Evolutionary conservation across 441 rosid genomes (phyloP), one percentile per base, ranked within the genome.

Genomic region (Hura crepitans): DNA sequence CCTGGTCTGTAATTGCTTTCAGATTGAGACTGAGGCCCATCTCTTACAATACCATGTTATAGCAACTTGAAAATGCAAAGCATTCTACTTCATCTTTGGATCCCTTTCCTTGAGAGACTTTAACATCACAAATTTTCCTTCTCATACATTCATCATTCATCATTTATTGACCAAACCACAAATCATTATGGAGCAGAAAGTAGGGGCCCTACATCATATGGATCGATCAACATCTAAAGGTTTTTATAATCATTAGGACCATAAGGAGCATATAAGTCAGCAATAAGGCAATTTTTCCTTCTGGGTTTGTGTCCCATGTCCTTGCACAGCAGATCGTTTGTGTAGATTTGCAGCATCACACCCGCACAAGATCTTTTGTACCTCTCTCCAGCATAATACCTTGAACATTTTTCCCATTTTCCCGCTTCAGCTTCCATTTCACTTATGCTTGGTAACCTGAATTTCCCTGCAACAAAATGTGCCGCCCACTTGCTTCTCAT

Each of bases 251-350:
- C 83, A 11, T 20, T 39, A 7, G 83, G 83, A 30, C 76, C 62
- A 39, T 75, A 74, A 55, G 82, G 66, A 53, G 65, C 67, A 53
- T 81, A 76, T 0, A 80, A 72, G 66, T 83, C 86, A 13, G 80
- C 25, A 9, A 81, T 66, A 55, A 76, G n/a, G 35, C 76, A 64
- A 0, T 14, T 50, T 58, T 85, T 83, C 78, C 86, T 83, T 31
- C 72, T 73, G 13, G 84, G 73, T 67, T 72, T 78, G 49, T 30
- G 70, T 45, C 74, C 73, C 86, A 80, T 83, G 79, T 83, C 83
- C 54, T 53, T 75, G 79, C 83, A 75, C 22, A 80, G 58, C 60
- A 68, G 81, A 68, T 78, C 84, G 45, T 80, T 75, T 75, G 75
- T 67, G 62, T 72, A 60, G 33, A 81, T 83, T 68, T 82, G 87